These are phyloP conservation scores for Beta lomatogona DNA, from an alignment of 179 eudicot genomes.

Conservation along the genomic window DNA sequence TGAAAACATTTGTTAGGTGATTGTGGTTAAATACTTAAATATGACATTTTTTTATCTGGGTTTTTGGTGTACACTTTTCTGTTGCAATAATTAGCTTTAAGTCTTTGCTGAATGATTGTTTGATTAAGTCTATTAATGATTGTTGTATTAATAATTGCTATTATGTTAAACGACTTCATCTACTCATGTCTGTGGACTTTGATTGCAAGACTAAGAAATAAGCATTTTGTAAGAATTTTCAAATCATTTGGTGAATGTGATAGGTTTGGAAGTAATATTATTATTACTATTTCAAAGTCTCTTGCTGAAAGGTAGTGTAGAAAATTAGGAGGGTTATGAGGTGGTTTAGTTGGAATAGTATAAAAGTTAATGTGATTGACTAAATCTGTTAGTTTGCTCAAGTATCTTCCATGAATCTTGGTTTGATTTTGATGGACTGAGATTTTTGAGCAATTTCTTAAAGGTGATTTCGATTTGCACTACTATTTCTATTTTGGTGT, in stretches of 20 bases:
- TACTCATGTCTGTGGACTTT: background rate
- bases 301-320: background rate
- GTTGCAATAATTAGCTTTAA: background rate
- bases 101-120: slow-evolving; percentile 3
- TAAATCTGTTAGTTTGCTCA: background rate
- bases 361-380: background rate
- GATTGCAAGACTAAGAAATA: background rate
- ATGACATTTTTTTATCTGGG: background rate
- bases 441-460: background rate
- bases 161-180: background rate
- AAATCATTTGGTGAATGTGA: background rate
- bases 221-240: background rate
- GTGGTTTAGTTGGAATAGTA: background rate
- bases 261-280: background rate
- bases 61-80: background rate
- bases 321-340: no score
- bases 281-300: background rate
- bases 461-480: background rate
- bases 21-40: background rate
- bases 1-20: background rate
- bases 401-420: background rate
- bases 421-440: background rate
- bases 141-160: background rate
- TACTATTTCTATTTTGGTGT: background rate
- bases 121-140: background rate